A percentile compares a stretch with the other conserved stretches of the same genome.
These are phyloP conservation scores for Cladosporium oxysporum DNA, from an alignment of 2,329 filamentous ascomycete species.

Conservation along the genomic window DNA sequence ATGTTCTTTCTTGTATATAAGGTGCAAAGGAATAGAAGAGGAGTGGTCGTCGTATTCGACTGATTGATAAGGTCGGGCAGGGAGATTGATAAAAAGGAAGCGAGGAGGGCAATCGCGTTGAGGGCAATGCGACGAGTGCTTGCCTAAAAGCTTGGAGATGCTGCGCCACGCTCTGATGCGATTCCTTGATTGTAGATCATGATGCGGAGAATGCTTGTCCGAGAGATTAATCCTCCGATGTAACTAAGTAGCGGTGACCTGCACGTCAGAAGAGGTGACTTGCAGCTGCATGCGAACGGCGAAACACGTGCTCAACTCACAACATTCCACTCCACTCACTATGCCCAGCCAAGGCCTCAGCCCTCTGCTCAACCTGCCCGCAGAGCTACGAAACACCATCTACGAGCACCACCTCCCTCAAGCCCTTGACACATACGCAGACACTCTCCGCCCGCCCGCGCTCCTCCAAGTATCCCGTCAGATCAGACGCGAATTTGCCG, in stretches of 20 bases:
- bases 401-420: slow-evolving; percentile 28
- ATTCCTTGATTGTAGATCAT: neutral
- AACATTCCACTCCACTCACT: neutral
- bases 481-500: slow-evolving; percentile 19
- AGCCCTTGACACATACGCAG: slow-evolving; percentile 19
- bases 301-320: neutral
- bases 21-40: neutral
- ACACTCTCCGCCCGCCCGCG: slow-evolving; percentile 10
- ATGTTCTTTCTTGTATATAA: neutral
- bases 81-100: neutral
- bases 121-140: neutral
- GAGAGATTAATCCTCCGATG: neutral
- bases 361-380: slow-evolving; percentile 28
- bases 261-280: neutral
- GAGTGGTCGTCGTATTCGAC: neutral
- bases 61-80: neutral
- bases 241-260: neutral
- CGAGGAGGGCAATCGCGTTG: neutral
- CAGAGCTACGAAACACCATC: slow-evolving; percentile 31
- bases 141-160: neutral
- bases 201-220: slow-evolving; percentile 10
- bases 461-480: slow-evolving; percentile 15
- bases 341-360: neutral
- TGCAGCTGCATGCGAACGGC: neutral
- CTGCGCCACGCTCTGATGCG: neutral